Conservation (phyloP, 306 rosid genomes). For the Herpetospermum pedunculosum region DNA sequence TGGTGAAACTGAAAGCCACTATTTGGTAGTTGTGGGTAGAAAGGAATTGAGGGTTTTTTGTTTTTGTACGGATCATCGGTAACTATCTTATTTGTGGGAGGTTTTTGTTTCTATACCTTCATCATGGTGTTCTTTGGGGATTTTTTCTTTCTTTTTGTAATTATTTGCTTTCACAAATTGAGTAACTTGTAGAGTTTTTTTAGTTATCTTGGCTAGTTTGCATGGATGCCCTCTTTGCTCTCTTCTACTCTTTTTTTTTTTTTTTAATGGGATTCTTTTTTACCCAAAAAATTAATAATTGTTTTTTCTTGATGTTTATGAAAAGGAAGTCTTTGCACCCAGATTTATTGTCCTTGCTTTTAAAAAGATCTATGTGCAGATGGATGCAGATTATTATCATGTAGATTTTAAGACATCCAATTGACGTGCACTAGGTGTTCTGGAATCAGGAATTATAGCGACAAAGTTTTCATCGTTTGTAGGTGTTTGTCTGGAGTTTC, state of each 20-base stretch:
- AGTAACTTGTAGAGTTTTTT: neutral
- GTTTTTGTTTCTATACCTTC: neutral
- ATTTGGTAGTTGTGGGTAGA: neutral
- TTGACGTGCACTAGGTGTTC: neutral
- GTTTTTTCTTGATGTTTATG: neutral
- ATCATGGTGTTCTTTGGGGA: neutral
- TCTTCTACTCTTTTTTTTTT: neutral
- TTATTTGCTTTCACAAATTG: neutral
- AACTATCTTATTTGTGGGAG: neutral
- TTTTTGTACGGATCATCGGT: neutral
- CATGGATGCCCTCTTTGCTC: neutral
- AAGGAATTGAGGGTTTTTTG: neutral
- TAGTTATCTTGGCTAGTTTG: neutral
- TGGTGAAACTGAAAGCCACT: neutral
- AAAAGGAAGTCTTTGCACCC: neutral
- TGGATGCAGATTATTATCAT: conserved; percentile 1
- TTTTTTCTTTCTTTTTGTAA: neutral
- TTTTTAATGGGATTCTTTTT: neutral
- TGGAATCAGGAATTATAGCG: neutral
- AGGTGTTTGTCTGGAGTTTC: neutral
- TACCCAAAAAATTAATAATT: neutral
- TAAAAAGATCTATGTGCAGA: neutral
- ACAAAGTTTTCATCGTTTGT: neutral
- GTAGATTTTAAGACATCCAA: neutral
- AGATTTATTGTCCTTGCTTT: neutral